Evolutionary conservation across 139 green algal genomes (phyloP).

Genomic region (Yamagishiella unicocca): DNA sequence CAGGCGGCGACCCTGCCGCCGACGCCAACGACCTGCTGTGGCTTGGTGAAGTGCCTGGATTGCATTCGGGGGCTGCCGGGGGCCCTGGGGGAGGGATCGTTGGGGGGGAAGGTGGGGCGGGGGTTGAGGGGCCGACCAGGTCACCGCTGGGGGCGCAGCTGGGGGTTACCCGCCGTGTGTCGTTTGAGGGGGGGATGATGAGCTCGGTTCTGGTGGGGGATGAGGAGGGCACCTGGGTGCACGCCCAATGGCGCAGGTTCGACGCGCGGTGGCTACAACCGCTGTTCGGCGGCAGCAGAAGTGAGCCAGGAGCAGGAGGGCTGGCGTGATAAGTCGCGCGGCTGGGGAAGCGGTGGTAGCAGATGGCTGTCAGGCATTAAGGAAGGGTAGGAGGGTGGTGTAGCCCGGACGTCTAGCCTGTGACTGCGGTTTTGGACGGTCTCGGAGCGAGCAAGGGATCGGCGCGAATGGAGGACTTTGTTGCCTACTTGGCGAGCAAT

Average conservation of each 20-base stretch:
- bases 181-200: not conserved
- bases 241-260: slow-evolving; percentile 23
- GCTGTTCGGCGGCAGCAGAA: slow-evolving; percentile 19
- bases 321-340: too few species aligned
- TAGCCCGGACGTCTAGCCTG: too few species aligned
- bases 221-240: slow-evolving; percentile 15
- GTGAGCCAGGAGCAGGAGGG: too few species aligned
- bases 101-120: not conserved
- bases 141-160: not conserved
- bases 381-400: too few species aligned
- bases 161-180: not conserved
- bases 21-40: slow-evolving; percentile 18
- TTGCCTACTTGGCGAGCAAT: too few species aligned
- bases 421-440: too few species aligned
- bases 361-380: too few species aligned
- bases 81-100: not conserved
- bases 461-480: too few species aligned
- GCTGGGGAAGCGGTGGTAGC: too few species aligned
- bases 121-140: not conserved
- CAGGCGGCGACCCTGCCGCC: not conserved
- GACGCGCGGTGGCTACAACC: slow-evolving; percentile 39
- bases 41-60: not conserved
- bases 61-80: not conserved
- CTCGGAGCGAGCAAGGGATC: too few species aligned
- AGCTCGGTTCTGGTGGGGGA: not conserved